phyloP scores from a whole-genome alignment of 225 moss, liverwort and hornwort species.

The Climacium dendroides region DNA sequence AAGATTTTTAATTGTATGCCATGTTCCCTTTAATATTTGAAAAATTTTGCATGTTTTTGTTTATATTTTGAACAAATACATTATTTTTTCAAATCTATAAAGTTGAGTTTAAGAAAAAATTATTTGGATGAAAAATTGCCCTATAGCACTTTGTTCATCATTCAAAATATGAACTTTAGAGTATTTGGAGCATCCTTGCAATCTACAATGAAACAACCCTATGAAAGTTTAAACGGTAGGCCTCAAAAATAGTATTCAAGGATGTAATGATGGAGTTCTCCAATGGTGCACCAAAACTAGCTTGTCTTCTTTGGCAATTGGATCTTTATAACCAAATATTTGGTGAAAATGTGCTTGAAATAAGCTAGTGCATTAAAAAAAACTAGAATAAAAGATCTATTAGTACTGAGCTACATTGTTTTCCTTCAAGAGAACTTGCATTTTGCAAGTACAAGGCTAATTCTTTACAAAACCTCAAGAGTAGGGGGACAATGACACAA shows the following conservation, averaged over 20 bases:
- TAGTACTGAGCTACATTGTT: fast-evolving
- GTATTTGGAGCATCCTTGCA: neutral
- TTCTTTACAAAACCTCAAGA: neutral
- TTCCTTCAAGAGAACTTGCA: neutral
- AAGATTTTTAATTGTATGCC: neutral
- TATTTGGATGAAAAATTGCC: too few relatives aligned
- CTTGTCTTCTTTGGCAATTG: neutral
- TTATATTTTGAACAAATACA: neutral
- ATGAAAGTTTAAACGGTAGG: neutral
- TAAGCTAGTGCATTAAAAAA: neutral
- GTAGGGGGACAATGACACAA: fast-evolving
- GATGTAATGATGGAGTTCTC: neutral
- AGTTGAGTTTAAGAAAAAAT: too few relatives aligned
- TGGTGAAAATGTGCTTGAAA: neutral
- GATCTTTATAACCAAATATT: neutral
- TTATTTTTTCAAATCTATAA: fast-evolving
- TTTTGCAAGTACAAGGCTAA: neutral
- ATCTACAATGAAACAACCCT: neutral
- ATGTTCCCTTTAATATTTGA: fast-evolving
- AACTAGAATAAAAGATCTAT: neutral
- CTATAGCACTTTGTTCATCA: too few relatives aligned
- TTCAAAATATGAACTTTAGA: neutral
- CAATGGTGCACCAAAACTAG: neutral
- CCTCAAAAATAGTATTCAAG: neutral
- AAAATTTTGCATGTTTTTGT: neutral